Evolutionary conservation across 75 land plant species (phyloP).

Genomic region (Cryptomeria japonica): DNA sequence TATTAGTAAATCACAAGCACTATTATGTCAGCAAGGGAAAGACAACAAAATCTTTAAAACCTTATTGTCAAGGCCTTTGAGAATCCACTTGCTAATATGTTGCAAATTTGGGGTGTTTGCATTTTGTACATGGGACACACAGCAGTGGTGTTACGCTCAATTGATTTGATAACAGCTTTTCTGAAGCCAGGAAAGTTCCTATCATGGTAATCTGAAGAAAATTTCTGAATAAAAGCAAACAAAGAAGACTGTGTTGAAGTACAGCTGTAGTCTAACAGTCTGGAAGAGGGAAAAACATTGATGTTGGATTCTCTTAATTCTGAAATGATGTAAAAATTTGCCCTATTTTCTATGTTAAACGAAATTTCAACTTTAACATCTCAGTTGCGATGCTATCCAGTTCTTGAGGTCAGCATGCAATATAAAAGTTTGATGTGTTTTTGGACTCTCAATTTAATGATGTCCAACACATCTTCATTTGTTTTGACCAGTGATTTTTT

Average conservation of each 20-base stretch:
- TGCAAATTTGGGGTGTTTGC: no score
- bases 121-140: no score
- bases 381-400: no score
- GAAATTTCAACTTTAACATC: no score
- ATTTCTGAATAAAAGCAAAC: background rate
- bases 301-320: background rate
- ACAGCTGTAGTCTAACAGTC: background rate
- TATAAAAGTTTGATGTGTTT: no score
- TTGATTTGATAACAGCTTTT: background rate
- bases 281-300: background rate
- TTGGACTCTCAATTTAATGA: no score
- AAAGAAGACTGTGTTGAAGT: background rate
- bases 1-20: background rate
- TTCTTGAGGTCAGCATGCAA: no score
- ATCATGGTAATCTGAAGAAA: background rate
- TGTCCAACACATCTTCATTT: no score
- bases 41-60: no score
- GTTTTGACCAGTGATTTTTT: no score
- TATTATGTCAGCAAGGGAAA: no score
- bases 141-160: background rate
- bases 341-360: background rate
- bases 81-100: background rate
- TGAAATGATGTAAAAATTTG: background rate
- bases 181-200: background rate
- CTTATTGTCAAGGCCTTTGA: background rate